phyloP scores from a whole-genome alignment of 2,329 filamentous ascomycete genomes.

The Aureobasidium leucospermi region DNA sequence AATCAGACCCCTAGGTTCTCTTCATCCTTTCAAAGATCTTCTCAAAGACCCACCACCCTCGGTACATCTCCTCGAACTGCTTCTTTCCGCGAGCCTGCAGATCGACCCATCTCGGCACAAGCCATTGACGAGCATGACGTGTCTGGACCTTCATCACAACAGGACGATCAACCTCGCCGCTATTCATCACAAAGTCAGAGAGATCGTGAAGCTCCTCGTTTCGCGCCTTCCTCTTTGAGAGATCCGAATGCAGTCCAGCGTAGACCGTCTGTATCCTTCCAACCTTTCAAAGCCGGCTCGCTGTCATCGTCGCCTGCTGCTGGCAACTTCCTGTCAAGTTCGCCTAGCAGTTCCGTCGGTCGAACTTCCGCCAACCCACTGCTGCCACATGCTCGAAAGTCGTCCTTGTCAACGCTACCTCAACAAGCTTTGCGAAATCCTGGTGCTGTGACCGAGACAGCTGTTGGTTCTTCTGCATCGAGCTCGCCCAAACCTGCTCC shows the following conservation, averaged over 20 bases:
- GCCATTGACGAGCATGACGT: background rate
- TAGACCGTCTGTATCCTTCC: conserved; percentile 80
- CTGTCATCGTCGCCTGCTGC: conserved; percentile 79
- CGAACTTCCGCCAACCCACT: conserved; percentile 25
- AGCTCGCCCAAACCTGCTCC: conserved; percentile 73
- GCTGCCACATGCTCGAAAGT: conserved; percentile 52
- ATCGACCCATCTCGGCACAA: conserved; percentile 13
- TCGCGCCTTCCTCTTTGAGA: conserved; percentile 31
- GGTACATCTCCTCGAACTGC: conserved; percentile 8
- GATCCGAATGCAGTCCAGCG: conserved; percentile 44
- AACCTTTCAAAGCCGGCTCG: conserved; percentile 93
- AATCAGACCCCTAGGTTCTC: background rate
- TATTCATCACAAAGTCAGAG: conserved; percentile 2
- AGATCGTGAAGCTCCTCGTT: conserved; percentile 5
- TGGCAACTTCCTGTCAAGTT: conserved; percentile 43
- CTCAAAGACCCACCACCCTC: background rate
- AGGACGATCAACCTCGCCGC: conserved; percentile 6
- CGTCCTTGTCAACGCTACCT: conserved; percentile 67
- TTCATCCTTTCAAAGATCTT: background rate
- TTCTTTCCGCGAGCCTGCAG: conserved; percentile 13
- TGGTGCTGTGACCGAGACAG: conserved; percentile 51
- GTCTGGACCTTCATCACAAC: background rate
- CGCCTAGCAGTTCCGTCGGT: conserved; percentile 43
- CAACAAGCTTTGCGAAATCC: conserved; percentile 64
- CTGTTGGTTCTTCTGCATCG: conserved; percentile 58